Evolutionary conservation across 164 flowering plant species (phyloP), one percentile per base, ranked within the genome.

Genomic region (Paratinospora sagittata): DNA sequence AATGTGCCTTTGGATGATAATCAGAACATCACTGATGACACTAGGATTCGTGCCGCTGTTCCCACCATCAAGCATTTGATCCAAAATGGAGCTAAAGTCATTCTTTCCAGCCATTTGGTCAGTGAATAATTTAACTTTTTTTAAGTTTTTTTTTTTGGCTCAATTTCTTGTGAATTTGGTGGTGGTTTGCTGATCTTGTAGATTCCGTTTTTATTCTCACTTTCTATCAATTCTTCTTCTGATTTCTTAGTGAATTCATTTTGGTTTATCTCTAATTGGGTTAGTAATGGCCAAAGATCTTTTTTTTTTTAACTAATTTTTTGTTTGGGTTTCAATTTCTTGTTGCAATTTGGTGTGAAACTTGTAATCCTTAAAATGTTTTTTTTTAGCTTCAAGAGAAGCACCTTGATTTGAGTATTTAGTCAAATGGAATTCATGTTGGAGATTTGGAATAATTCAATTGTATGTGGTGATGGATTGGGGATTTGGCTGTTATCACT

Each of bases 71-170:
- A 90, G 83, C 76, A 88, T 77, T 82, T 90, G 84, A 86, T 86
- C 13, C 61, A 61, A 0, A 85, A 85, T 66, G 93, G 96, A 0
- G 93, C 96, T 63, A 90, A 89, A 79, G 93, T 90, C 67, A 82
- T 90, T 73, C 90, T 90, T 49, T 83, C 96, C 23, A 87, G 89
- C 74, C 96, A 90, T 67, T 81, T 90, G 89, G 96, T 88, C 68
- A 37, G 81, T 73, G 17, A 23, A 27, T 4, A 10, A n/a, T n/a
- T n/a, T n/a, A n/a, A n/a, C n/a, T n/a, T n/a, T n/a, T n/a, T n/a
- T 70, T 14, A 49, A 70, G n/a, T 33, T 24, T 26, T 65, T 21
- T 69, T 12, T 19, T 27, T 41, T 19, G 24, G 10, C 43, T 65
- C n/a, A 16, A 6, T 27, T 45, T 70, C 36, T 66, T 6, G 8